Evolutionary conservation across 2,329 filamentous ascomycete genomes (phyloP).

Genomic region (Cladosporium sp.): DNA sequence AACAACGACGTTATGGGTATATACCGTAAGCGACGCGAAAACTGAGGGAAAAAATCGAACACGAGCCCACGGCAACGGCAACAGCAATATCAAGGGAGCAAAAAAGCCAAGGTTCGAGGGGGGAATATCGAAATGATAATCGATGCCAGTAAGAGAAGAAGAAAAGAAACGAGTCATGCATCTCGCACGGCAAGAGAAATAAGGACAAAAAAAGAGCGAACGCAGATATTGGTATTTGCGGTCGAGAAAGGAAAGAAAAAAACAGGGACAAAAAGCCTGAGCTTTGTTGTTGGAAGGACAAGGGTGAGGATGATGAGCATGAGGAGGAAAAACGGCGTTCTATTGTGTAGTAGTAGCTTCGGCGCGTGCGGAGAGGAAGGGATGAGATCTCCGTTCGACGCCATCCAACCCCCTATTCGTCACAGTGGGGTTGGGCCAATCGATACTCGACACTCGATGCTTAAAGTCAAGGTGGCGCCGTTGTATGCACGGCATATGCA

Average conservation of each 20-base stretch:
- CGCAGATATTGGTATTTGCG: background rate
- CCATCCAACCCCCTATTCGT: background rate
- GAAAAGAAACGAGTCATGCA: background rate
- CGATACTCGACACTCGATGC: background rate
- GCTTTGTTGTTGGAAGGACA: background rate
- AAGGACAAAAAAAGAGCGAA: background rate
- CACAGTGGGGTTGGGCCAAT: background rate
- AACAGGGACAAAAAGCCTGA: background rate
- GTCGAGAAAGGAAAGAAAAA: background rate
- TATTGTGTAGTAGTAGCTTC: background rate
- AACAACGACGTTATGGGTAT: constrained; percentile 18
- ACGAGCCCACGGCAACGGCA: no score
- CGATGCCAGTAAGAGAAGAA: background rate
- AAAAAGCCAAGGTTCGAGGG: background rate
- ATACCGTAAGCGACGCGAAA: constrained; percentile 17
- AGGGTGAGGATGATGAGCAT: background rate
- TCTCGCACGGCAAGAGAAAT: background rate
- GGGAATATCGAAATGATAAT: background rate
- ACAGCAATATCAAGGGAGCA: no score
- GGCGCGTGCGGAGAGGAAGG: background rate
- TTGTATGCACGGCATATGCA: background rate
- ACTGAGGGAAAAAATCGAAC: no score
- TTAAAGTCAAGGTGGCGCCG: background rate
- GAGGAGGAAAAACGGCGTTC: background rate
- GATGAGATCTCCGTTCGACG: background rate